A percentile compares a stretch with the other conserved stretches of the same genome.
These are phyloP conservation scores for Schwanniomyces pseudopolymorphus DNA, from an alignment of 805 yeast species.

Conservation along the genomic window DNA sequence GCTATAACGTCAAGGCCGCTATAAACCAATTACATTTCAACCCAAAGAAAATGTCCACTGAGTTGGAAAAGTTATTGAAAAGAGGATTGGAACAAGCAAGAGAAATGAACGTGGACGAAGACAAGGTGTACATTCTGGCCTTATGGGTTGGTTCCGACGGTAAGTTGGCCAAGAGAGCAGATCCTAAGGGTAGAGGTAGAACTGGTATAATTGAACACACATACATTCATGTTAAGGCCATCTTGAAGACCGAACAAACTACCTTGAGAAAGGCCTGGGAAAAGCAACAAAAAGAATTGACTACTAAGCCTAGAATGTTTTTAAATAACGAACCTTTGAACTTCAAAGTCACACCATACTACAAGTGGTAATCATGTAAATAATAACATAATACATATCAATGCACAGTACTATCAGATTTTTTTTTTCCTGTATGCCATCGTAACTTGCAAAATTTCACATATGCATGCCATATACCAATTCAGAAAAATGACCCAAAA, in stretches of 20 bases:
- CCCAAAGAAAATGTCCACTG: conserved; percentile 74
- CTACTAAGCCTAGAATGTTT: conserved; percentile 52
- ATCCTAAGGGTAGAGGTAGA: conserved; percentile 89
- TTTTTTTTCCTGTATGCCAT: neutral
- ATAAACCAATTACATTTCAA: conserved; percentile 91
- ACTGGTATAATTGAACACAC: conserved; percentile 75
- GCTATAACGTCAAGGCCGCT: conserved; percentile 70
- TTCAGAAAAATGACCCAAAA: neutral
- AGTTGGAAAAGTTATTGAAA: conserved; percentile 72
- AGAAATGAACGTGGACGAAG: conserved; percentile 55
- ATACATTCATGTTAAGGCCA: conserved; percentile 76
- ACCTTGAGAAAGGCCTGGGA: conserved; percentile 61
- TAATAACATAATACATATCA: neutral
- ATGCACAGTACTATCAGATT: neutral
- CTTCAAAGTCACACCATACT: conserved; percentile 40
- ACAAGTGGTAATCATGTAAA: conserved; percentile 35
- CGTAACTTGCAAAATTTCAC: conserved; percentile 3
- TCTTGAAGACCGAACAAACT: conserved; percentile 69
- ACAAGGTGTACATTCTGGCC: conserved; percentile 68
- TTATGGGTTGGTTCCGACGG: conserved; percentile 96
- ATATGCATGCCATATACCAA: neutral
- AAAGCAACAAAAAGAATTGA: conserved; percentile 44
- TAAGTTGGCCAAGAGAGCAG: conserved; percentile 63
- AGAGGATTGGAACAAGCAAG: conserved; percentile 71
- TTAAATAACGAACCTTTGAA: conserved; percentile 47